Evolutionary conservation across 495 filamentous ascomycete genomes (phyloP), one percentile per base, ranked within the genome.

Genomic region (Clavariopsis aquatica): DNA sequence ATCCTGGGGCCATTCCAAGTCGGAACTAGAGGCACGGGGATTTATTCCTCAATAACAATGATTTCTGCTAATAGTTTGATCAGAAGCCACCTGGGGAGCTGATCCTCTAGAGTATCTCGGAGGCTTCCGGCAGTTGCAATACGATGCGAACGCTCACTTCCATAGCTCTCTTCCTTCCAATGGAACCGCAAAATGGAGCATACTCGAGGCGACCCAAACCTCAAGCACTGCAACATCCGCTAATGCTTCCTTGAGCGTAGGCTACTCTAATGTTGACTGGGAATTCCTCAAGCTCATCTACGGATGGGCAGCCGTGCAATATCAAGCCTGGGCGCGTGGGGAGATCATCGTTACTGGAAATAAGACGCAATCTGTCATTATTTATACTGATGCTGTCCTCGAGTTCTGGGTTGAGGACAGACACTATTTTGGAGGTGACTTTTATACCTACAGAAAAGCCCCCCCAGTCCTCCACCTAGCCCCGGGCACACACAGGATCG

Each of bases 1-100:
- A 60, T 85, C 10, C 75, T 87, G 13, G 85, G 84, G 6, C 85
- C 85, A 6, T 87, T 87, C 68, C 81, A 82, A 69, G 82, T 82
- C 43, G 84, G 85, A 34, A 86, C 83, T 45, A 72, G 84, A 80
- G 83, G 84, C 80, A 78, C 63, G 76, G 7, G 2, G 61, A 36
- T 55, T 20, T 36, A n/a, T n/a, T n/a, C n/a, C n/a, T 53, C 34
- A 46, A 57, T 8, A 20, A 23, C 46, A 26, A 24, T 34, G 8
- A 15, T 23, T 22, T 34, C 46, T 58, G 41, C 49, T 66, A 27
- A 66, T 41, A 9, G 28, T 2, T 68, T 8, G 9, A 45, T 26
- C 43, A 85, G 84, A 87, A 71, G 83, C 82, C 8, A 70, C 80
- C 49, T 86, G 84, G 84, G 83, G 83, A 38, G 81, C 84, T 29